Base-by-base conservation (phyloP, 2,329 filamentous ascomycete genomes). In the Helicocarpus griseus region DNA sequence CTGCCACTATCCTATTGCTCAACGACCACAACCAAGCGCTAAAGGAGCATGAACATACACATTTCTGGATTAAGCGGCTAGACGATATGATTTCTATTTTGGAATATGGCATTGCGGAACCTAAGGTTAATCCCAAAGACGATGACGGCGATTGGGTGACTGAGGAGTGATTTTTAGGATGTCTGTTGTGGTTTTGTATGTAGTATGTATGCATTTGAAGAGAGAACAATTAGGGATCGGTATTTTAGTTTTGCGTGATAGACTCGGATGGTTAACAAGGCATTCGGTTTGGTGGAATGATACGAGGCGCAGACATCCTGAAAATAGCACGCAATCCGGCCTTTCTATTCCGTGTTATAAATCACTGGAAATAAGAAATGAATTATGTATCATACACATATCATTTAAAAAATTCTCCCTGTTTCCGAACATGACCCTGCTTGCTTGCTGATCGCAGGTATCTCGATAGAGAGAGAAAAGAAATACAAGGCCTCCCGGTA, bases 1-100 rank as follows among this genome's bases (percentile, higher is more conserved):
- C 90, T 1, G 86, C 89, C 31, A 97, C 93, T 0, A 89, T 97
- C n/a, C 65, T 97, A 64, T 73, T 98, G 41, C 77, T 85, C 14
- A 94, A 94, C 62, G 81, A 87, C n/a, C 83, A 78, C n/a, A 95
- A 95, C 64, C 68, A 67, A 51, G 77, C 85, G 57, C 65, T 95
- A 53, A 80, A 76, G 6, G 74, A 79, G 22, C 86, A 94, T 63
- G 78, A 82, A 57, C 80, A 89, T 65, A 94, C 88, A 0, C 88
- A 94, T 67, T 61, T 91, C 43, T 83, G 82, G 9, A 84, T 95
- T 48, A 66, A 70, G 55, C 76, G 79, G 35, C 66, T 95, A 54
- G 88, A 94, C 63, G 87, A 95, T 54, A 68, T 95, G 57, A 80
- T 93, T 49, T 75, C 73, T 8, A 75, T 95, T 6, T 70, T 95